These are phyloP conservation scores for Arthrinium phaeospermum DNA, from an alignment of 2,329 filamentous ascomycete genomes.

Conservation along the genomic window DNA sequence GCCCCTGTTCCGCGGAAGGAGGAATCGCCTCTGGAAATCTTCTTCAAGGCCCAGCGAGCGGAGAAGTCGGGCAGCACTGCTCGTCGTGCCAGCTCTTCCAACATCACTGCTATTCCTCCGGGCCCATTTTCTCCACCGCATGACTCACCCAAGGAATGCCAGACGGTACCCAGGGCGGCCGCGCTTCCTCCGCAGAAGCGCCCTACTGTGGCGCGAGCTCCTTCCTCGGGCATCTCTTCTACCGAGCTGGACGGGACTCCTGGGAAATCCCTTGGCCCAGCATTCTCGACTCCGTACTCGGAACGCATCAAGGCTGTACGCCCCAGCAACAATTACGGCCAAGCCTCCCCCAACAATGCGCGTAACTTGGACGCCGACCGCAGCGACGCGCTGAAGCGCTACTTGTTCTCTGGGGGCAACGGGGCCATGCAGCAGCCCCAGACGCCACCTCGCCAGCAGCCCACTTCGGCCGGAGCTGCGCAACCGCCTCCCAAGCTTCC, in stretches of 20 bases:
- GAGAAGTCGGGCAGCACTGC: slow-evolving; percentile 68
- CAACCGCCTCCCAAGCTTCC: slow-evolving; percentile 26
- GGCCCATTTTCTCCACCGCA: slow-evolving; percentile 60
- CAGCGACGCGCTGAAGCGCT: slow-evolving; percentile 62
- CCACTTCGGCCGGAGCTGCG: slow-evolving; percentile 20
- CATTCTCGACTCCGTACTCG: slow-evolving; percentile 71
- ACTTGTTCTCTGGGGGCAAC: slow-evolving; percentile 52
- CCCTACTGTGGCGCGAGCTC: slow-evolving; percentile 47
- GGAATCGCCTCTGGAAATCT: slow-evolving; percentile 84
- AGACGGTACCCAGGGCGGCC: slow-evolving; percentile 40
- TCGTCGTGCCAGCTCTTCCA: slow-evolving; percentile 57
- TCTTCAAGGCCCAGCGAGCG: slow-evolving; percentile 86
- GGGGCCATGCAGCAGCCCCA: slow-evolving; percentile 22
- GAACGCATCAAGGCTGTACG: slow-evolving; percentile 65
- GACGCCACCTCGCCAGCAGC: slow-evolving; percentile 22
- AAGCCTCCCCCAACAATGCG: slow-evolving; percentile 27
- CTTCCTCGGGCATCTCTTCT: slow-evolving; percentile 64
- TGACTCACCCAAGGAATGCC: slow-evolving; percentile 43
- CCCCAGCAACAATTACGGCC: slow-evolving; percentile 34
- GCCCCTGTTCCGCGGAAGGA: slow-evolving; percentile 40
- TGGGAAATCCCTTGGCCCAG: slow-evolving; percentile 62
- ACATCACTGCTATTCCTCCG: slow-evolving; percentile 42
- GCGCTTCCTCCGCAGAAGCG: slow-evolving; percentile 38
- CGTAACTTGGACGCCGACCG: slow-evolving; percentile 36
- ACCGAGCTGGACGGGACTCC: slow-evolving; percentile 71